phyloP scores from a whole-genome alignment of 179 eudicot genomes.

The Vitellaria paradoxa region DNA sequence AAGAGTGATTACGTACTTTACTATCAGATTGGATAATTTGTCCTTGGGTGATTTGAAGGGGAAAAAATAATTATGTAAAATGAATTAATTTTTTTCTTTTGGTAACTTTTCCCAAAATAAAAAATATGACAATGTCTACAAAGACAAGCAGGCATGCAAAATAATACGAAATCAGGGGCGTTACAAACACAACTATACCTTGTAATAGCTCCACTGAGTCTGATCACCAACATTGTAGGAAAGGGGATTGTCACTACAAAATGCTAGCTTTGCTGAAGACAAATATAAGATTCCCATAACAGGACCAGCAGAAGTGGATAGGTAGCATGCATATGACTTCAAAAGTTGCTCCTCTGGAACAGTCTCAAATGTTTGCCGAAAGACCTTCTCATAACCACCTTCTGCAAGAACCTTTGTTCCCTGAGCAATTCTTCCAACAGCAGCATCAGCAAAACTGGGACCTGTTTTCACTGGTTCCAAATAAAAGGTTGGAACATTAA shows the following conservation, averaged over 20 bases:
- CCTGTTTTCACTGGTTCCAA: constrained; percentile 67
- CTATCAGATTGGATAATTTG: too few species aligned
- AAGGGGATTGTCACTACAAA: constrained; percentile 86
- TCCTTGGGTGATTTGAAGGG: too few species aligned
- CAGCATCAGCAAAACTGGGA: constrained; percentile 85
- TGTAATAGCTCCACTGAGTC: constrained; percentile 74
- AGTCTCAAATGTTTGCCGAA: constrained; percentile 73
- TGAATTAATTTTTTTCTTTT: too few species aligned
- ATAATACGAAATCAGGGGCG: too few species aligned
- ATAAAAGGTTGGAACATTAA: background rate
- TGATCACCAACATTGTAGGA: constrained; percentile 65
- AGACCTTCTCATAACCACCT: constrained; percentile 86
- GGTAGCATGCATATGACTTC: constrained; percentile 71
- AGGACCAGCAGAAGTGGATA: constrained; percentile 92
- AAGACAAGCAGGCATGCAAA: too few species aligned
- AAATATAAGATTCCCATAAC: constrained; percentile 73
- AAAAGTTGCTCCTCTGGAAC: constrained; percentile 69
- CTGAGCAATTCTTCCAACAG: constrained; percentile 81
- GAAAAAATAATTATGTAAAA: too few species aligned
- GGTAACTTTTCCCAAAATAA: too few species aligned
- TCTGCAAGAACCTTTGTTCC: constrained; percentile 79
- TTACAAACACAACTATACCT: constrained; percentile 38
- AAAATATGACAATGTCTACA: too few species aligned
- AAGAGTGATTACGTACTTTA: too few species aligned
- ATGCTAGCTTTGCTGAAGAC: constrained; percentile 76